Evolutionary conservation across 352 stramenopile species (phyloP).

Genomic region (Achlya hypogyna): DNA sequence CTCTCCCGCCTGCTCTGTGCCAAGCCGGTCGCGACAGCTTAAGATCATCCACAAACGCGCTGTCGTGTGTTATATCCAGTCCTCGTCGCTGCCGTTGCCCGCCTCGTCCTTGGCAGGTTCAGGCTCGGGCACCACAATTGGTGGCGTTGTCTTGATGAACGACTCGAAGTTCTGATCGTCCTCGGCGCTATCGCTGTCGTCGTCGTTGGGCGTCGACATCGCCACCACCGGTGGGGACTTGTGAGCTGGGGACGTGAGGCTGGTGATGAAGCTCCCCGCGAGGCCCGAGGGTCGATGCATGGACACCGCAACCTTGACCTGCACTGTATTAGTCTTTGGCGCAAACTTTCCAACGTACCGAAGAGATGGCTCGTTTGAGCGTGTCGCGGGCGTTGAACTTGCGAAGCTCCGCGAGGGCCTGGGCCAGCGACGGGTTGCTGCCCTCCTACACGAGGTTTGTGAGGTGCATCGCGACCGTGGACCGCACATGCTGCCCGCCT

Average conservation of each 20-base stretch:
- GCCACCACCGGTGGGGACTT: not conserved
- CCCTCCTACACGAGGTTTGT: slow-evolving; percentile 18
- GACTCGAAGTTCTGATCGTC: not conserved
- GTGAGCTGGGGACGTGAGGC: not conserved
- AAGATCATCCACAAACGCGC: not conserved
- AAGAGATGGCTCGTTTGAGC: slow-evolving; percentile 88
- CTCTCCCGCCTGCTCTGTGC: not conserved
- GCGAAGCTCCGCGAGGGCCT: slow-evolving; percentile 80
- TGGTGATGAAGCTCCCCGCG: not conserved
- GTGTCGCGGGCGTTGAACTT: slow-evolving; percentile 91
- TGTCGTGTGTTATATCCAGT: not conserved
- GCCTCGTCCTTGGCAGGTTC: not conserved
- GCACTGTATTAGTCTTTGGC: too few relatives aligned
- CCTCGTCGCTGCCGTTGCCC: not conserved
- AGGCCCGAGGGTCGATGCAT: not conserved
- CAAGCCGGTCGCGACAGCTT: not conserved
- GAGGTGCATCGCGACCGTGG: not conserved
- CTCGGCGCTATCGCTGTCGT: not conserved
- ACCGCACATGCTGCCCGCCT: slow-evolving; percentile 35
- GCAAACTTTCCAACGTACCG: too few relatives aligned
- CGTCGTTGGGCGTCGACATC: not conserved
- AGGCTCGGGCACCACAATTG: not conserved
- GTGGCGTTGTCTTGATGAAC: not conserved
- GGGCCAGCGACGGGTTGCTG: slow-evolving; percentile 57
- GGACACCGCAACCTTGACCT: not conserved